phyloP scores from a whole-genome alignment of 768 basidiomycete genomes.

The Pholiota molesta region DNA sequence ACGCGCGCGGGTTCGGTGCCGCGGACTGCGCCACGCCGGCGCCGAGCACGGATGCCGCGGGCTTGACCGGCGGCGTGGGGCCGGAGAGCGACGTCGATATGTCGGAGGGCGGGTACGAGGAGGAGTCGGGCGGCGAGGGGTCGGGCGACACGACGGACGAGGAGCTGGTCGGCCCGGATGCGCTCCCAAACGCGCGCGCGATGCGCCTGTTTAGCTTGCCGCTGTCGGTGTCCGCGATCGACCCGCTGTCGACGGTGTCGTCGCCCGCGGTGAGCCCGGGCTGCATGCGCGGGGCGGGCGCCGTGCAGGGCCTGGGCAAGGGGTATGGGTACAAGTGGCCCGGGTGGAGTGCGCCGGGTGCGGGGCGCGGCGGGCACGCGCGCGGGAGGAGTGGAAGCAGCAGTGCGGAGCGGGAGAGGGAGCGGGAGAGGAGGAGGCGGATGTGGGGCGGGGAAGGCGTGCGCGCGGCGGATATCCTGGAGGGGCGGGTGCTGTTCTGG shows the following conservation, averaged over 20 bases:
- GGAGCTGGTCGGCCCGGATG: conserved; percentile 77
- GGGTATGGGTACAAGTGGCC: conserved; percentile 4
- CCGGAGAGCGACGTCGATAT: neutral
- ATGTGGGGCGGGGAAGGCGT: conserved; percentile 33
- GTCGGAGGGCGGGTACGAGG: conserved; percentile 47
- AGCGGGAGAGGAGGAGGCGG: conserved; percentile 6
- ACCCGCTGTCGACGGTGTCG: conserved; percentile 73
- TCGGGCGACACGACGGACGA: conserved; percentile 75
- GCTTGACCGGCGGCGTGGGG: neutral
- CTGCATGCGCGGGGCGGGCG: neutral
- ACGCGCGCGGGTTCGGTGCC: conserved; percentile 51
- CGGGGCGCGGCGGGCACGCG: conserved; percentile 41
- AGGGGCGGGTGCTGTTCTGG: conserved; percentile 57
- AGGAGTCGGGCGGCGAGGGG: conserved; percentile 48
- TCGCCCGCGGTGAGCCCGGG: conserved; percentile 43
- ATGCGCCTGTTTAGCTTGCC: conserved; percentile 76
- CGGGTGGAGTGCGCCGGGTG: conserved; percentile 38
- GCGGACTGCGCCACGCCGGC: neutral
- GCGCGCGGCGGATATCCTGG: conserved; percentile 73
- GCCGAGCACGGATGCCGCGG: conserved; percentile 7
- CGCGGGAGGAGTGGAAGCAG: conserved; percentile 10
- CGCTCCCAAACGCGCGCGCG: conserved; percentile 74
- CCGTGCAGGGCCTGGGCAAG: neutral
- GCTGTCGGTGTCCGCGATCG: conserved; percentile 61
- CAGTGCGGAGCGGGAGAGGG: conserved; percentile 4